phyloP scores from a whole-genome alignment of 108 stramenopile species.

The Skeletonema potamos region DNA sequence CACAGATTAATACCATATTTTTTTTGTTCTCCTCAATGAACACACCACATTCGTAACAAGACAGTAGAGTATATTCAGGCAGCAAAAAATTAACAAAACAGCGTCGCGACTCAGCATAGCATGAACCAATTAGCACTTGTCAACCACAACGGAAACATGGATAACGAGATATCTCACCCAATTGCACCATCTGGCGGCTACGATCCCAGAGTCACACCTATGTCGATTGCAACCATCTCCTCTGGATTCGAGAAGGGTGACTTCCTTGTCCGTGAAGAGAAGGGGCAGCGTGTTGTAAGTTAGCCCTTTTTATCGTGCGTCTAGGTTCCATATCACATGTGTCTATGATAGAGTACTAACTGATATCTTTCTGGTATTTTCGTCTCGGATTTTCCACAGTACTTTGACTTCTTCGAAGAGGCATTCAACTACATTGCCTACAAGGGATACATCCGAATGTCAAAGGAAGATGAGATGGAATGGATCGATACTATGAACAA shows the following conservation, averaged over 20 bases:
- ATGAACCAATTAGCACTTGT: constrained; percentile 15
- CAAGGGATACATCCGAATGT: constrained; percentile 89
- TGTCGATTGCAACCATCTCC: constrained; percentile 82
- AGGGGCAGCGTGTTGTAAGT: constrained; percentile 88
- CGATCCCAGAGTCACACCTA: constrained; percentile 23
- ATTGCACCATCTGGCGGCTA: not conserved
- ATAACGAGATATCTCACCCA: constrained; percentile 24
- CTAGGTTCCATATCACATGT: constrained; percentile 49
- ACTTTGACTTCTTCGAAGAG: constrained; percentile 54
- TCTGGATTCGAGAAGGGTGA: constrained; percentile 92
- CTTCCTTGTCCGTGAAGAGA: constrained; percentile 87
- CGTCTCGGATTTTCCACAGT: not conserved
- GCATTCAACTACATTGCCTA: constrained; percentile 91
- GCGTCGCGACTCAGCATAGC: not conserved
- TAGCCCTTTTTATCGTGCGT: constrained; percentile 10
- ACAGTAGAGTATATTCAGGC: not conserved
- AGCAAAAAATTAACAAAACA: not conserved
- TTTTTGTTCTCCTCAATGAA: not conserved
- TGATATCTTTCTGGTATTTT: not conserved
- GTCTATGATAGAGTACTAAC: constrained; percentile 70
- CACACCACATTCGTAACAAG: not conserved
- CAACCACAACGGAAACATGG: constrained; percentile 9
- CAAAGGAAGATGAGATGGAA: constrained; percentile 76
- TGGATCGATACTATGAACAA: constrained; percentile 77
- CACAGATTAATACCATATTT: not conserved